A percentile compares a stretch with the other conserved stretches of the same genome.
phyloP scores from a whole-genome alignment of 495 filamentous ascomycete species.

The Rhizodiscina lignyota region DNA sequence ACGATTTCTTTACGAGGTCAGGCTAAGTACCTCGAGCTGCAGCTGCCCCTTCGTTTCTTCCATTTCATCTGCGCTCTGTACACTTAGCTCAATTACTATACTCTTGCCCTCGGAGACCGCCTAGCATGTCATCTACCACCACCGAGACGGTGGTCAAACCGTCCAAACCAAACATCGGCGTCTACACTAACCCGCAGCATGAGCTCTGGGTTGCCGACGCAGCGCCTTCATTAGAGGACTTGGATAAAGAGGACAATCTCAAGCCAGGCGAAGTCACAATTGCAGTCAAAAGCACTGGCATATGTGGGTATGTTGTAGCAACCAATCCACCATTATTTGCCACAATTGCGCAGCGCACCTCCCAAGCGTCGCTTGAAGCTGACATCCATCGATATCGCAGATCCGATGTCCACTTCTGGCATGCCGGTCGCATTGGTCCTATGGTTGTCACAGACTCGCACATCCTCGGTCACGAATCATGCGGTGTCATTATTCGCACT shows the following conservation, averaged over 20 bases:
- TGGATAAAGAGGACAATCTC: slow-evolving; percentile 51
- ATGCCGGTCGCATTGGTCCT: slow-evolving; percentile 78
- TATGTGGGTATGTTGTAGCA: slow-evolving; percentile 62
- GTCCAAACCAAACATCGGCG: slow-evolving; percentile 89
- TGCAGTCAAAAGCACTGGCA: slow-evolving; percentile 76
- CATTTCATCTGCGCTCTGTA: too few species aligned
- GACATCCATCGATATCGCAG: slow-evolving; percentile 23
- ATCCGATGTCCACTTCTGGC: slow-evolving; percentile 94
- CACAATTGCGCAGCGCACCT: slow-evolving; percentile 7
- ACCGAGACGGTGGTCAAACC: too few species aligned
- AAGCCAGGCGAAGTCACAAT: slow-evolving; percentile 70
- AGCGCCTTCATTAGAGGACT: slow-evolving; percentile 54
- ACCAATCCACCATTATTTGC: too few species aligned
- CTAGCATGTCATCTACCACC: too few species aligned
- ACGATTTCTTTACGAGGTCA: too few species aligned
- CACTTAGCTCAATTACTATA: too few species aligned
- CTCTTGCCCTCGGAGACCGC: too few species aligned
- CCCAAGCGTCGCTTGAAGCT: slow-evolving; percentile 4
- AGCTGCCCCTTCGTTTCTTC: too few species aligned
- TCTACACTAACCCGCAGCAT: slow-evolving; percentile 85
- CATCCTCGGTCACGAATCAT: slow-evolving; percentile 85
- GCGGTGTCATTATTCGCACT: slow-evolving; percentile 64
- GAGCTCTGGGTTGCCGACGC: slow-evolving; percentile 79
- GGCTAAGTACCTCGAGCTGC: too few species aligned
- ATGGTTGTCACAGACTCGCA: slow-evolving; percentile 82